A percentile compares a stretch with the other conserved stretches of the same genome.
Evolutionary conservation across 345 rosid genomes (phyloP).

Genomic region (Tarenaya hassleriana): DNA sequence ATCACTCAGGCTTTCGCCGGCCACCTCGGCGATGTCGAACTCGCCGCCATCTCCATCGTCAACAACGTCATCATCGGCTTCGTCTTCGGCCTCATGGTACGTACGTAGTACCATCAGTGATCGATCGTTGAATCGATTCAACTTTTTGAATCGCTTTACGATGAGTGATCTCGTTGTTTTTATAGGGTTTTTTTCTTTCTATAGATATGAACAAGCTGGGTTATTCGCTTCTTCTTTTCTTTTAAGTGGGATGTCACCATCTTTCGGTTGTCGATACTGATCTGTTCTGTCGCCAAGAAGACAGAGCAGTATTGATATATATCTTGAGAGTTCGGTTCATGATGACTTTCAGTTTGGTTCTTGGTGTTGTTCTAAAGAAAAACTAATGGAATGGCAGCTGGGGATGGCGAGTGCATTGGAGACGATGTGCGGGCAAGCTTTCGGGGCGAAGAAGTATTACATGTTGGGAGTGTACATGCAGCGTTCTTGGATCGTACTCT

Average conservation of each 20-base stretch:
- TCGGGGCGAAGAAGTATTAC: constrained; percentile 50
- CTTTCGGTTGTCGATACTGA: no score
- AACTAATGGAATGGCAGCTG: constrained; percentile 28
- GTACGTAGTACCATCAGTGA: not conserved
- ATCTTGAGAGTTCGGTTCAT: not conserved
- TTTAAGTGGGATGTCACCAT: no score
- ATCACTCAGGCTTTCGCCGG: constrained; percentile 97
- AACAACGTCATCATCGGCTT: constrained; percentile 63
- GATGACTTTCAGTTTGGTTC: no score
- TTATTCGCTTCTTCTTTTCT: no score
- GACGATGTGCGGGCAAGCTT: constrained; percentile 71
- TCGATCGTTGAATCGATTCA: not conserved
- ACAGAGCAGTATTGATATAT: no score
- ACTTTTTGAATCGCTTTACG: not conserved
- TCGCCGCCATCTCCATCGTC: constrained; percentile 86
- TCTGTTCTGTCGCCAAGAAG: no score
- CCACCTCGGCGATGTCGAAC: constrained; percentile 83
- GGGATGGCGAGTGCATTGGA: constrained; percentile 81
- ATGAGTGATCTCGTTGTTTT: not conserved
- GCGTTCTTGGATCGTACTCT: constrained; percentile 57
- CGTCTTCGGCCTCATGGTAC: constrained; percentile 82
- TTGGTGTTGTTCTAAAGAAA: no score
- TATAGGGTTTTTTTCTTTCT: not conserved
- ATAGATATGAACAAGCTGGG: no score
- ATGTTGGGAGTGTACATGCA: constrained; percentile 70